Base-by-base conservation (phyloP, 495 filamentous ascomycete genomes). In the Corynascus novoguineensis region DNA sequence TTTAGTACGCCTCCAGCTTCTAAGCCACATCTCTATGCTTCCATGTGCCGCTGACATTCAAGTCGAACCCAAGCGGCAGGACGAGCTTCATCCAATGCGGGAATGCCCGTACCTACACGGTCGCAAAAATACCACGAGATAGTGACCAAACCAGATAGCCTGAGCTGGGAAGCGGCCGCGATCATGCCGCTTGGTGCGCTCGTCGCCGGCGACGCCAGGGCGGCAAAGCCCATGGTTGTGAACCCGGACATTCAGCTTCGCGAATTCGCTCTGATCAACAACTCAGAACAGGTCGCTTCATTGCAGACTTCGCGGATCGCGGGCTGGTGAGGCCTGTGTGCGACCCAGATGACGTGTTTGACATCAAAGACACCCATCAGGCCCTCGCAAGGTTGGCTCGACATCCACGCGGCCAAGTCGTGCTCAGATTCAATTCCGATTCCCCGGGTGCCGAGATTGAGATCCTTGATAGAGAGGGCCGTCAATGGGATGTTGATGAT, bases 101-200 rank as follows among this genome's bases (percentile, higher is more conserved):
- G 1, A 76, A 75, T 34, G 79, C 76, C 9, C 73, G 78, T 3
- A 79, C 83, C 31, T 83, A 79, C 49, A 73, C 71, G 10, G 66
- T 81, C 21, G 76, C 70, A 0, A 64, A n/a, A 59, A 8, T 76
- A 79, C 50, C 58, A 64, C 3, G 81, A 85, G 64, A 50, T 85
- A 44, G 75, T 78, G 4, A 48, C 61, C 15, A 80, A 78, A 60
- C 80, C 82, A 8, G 58, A 57, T 22, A 76, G 71, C 53, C 66
- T 83, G 41, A 66, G 58, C 9, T 77, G 75, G 51, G 73, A 69
- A 11, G 73, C 83, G 46, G 77, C 77, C 15, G 79, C 79, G 3
- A 70, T 76, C 0, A 72, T 83, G 19, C 82, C 83, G 0, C 58
- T 84, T 47, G 75, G 75, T 1, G 78, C 73, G 14, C 59, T 81